Conservation (phyloP, 1,284 basidiomycete genomes). For the Tremellales sp. region DNA sequence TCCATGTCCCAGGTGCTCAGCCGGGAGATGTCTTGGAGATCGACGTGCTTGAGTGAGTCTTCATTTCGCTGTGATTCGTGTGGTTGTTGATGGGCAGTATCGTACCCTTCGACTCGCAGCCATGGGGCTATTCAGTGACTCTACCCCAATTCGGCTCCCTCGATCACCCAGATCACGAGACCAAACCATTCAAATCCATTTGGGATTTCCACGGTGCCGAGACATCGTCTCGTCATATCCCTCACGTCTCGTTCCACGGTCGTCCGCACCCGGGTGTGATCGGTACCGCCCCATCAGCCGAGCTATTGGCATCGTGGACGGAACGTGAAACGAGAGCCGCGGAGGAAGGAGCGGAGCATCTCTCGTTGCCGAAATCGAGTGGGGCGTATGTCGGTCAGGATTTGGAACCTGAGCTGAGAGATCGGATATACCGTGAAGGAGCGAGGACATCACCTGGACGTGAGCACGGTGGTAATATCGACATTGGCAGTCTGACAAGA, state of each 20-base stretch:
- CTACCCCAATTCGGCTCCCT: slow-evolving; percentile 12
- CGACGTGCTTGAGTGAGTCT: slow-evolving; percentile 61
- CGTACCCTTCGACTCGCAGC: slow-evolving; percentile 67
- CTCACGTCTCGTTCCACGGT: slow-evolving; percentile 72
- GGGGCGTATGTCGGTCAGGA: slow-evolving; percentile 66
- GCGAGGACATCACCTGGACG: slow-evolving; percentile 71
- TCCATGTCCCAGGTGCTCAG: slow-evolving; percentile 68
- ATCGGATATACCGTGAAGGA: slow-evolving; percentile 63
- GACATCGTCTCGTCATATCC: slow-evolving; percentile 68
- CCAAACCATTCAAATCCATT: slow-evolving; percentile 68
- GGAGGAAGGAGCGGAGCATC: slow-evolving; percentile 56
- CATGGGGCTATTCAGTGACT: slow-evolving; percentile 70
- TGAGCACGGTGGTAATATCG: slow-evolving; percentile 77
- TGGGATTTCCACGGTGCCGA: slow-evolving; percentile 73
- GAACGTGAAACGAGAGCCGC: slow-evolving; percentile 62
- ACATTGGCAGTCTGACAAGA: slow-evolving; percentile 69
- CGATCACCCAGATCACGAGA: slow-evolving; percentile 25
- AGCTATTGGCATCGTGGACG: slow-evolving; percentile 70
- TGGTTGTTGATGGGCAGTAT: slow-evolving; percentile 48
- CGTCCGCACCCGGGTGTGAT: slow-evolving; percentile 71
- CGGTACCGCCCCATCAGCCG: slow-evolving; percentile 68
- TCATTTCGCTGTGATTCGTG: slow-evolving; percentile 25
- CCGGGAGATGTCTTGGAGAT: slow-evolving; percentile 73
- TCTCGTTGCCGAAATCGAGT: slow-evolving; percentile 60
- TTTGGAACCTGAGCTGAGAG: slow-evolving; percentile 52